phyloP scores from a whole-genome alignment of 2,329 filamentous ascomycete species.

The Pyrenophora tritici-repentis region DNA sequence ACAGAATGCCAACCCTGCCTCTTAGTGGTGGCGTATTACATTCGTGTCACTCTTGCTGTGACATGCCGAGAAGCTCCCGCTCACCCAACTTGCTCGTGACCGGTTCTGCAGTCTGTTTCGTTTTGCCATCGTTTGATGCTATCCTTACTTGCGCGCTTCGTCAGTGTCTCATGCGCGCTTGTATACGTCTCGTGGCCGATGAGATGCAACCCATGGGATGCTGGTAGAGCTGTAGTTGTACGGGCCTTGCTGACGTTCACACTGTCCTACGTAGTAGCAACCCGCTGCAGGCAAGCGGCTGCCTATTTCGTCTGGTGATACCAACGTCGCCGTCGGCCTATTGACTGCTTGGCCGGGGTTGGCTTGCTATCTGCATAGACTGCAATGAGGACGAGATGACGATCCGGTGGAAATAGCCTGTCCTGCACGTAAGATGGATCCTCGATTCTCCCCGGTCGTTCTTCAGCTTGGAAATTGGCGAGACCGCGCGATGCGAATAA shows the following conservation, averaged over 20 bases:
- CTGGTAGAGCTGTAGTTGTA: constrained; percentile 4
- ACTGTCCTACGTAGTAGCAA: constrained; percentile 20
- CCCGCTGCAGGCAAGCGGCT: constrained; percentile 11
- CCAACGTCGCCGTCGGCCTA: background rate
- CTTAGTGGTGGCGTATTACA: constrained; percentile 8
- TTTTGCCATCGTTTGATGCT: constrained; percentile 9
- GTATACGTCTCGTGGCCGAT: background rate
- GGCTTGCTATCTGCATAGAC: background rate
- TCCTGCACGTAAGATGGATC: constrained; percentile 4
- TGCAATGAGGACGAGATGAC: background rate
- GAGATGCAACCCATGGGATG: background rate
- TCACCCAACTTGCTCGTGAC: constrained; percentile 14
- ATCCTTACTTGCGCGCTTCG: constrained; percentile 6
- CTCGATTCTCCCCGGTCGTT: background rate
- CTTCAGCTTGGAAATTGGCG: constrained; percentile 2
- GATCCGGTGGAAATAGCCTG: background rate
- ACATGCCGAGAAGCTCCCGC: constrained; percentile 13
- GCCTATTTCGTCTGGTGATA: constrained; percentile 7
- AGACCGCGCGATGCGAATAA: background rate
- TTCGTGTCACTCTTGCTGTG: constrained; percentile 20
- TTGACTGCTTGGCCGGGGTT: constrained; percentile 2
- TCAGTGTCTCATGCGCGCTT: background rate
- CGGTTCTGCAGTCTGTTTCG: constrained; percentile 16
- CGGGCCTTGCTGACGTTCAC: constrained; percentile 12
- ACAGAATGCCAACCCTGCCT: constrained; percentile 16